phyloP scores from a whole-genome alignment of 352 stramenopile genomes.

The Globisporangium uncinulatum region DNA sequence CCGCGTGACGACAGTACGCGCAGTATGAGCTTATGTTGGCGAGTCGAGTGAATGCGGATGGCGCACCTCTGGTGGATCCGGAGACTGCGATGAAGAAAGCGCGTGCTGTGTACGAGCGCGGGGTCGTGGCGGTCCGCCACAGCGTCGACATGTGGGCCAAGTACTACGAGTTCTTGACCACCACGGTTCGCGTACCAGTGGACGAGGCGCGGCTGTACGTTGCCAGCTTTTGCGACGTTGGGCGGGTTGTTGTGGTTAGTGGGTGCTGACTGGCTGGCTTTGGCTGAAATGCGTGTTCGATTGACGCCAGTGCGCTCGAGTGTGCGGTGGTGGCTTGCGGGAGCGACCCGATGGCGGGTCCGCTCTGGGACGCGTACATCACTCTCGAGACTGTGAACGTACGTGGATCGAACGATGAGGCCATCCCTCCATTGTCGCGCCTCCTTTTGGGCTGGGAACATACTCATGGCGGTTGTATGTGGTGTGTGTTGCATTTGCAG shows the following conservation, averaged over 20 bases:
- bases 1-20: conserved; percentile 39
- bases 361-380: conserved; percentile 77
- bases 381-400: conserved; percentile 75
- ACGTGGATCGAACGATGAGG: conserved; percentile 5
- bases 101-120: conserved; percentile 59
- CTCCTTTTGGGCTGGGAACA: no score
- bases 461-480: no score
- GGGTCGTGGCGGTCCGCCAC: conserved; percentile 49
- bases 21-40: conserved; percentile 52
- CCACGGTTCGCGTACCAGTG: conserved; percentile 44
- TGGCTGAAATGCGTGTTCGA: not conserved
- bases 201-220: conserved; percentile 58
- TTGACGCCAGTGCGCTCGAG: conserved; percentile 42
- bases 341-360: conserved; percentile 55
- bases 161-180: conserved; percentile 75
- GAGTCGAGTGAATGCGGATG: conserved; percentile 29
- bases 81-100: conserved; percentile 42
- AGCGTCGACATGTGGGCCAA: conserved; percentile 86
- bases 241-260: conserved; percentile 3
- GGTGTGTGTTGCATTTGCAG: conserved; percentile 18
- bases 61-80: conserved; percentile 27
- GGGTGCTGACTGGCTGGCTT: not conserved
- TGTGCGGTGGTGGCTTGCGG: conserved; percentile 49
- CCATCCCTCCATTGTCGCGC: not conserved
- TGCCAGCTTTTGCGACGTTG: not conserved